Base-by-base conservation (phyloP, 257 asterid species). In the Ligustrum vulgare region DNA sequence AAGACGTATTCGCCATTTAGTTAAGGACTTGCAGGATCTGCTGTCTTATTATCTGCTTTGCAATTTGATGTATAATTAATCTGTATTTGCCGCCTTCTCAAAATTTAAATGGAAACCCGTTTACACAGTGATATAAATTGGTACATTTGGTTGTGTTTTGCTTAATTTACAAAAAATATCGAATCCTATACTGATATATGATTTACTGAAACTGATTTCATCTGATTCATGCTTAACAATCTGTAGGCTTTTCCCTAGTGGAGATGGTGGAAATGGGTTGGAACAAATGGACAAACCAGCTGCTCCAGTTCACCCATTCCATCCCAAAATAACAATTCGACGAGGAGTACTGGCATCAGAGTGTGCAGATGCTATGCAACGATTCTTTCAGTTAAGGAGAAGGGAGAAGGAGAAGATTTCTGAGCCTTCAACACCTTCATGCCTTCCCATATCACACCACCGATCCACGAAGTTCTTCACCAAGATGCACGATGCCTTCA, bases 261-360 rank as follows among this genome's bases (percentile, higher is more conserved):
- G 94, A 39, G 96, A 86, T 20, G 89, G 82, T 49, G 92, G 73
- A 80, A 83, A 72, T 49, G 86, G 69, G n/a, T 62, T 56, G 75
- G 94, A 86, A 72, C 73, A 77, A 86, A 78, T 80, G 45, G 94
- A 91, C 34, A 89, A 91, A 76, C 90, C 97, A 33, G 68, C 91
- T 77, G 90, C 98, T 60, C 98, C 99, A 1, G 81, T 90, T 67
- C 99, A 95, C 67, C 99, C 99, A 5, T 95, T 95, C 88, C 99
- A 95, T 81, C 97, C 99, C 33, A 90, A 90, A 49, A 91, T 95
- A 68, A 82, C 32, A 0, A 84, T 95, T 18, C 83, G 98, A 67
- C 87, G 97, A 62, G 93, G 94, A 32, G 92, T 95, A 22, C 77
- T 45, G n/a, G 54, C n/a, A 13, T 45, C n/a, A 45, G 54, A 45